A percentile compares a stretch with the other conserved stretches of the same genome.
These are phyloP conservation scores for Russula vinacea DNA, from an alignment of 768 basidiomycete species.

Conservation along the genomic window DNA sequence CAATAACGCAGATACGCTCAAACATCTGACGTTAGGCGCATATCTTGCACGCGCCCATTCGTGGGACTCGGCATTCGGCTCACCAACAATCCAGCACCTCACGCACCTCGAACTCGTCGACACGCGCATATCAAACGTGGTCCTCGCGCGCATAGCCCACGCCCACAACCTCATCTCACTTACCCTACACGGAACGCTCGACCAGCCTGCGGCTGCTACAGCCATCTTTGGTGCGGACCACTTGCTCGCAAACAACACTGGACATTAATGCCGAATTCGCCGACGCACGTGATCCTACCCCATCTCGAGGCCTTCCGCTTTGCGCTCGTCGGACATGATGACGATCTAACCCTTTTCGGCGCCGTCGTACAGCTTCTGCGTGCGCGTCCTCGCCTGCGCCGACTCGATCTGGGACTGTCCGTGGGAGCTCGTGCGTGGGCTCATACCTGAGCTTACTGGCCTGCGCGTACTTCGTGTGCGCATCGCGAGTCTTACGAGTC, in stretches of 20 bases:
- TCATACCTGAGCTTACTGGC: constrained; percentile 50
- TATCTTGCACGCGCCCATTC: constrained; percentile 61
- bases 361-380: constrained; percentile 55
- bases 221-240: constrained; percentile 63
- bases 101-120: constrained; percentile 70
- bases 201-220: constrained; percentile 53
- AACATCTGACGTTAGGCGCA: constrained; percentile 66
- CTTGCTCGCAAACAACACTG: constrained; percentile 45
- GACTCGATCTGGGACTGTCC: constrained; percentile 66
- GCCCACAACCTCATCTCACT: constrained; percentile 59
- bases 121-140: constrained; percentile 61
- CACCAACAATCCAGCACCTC: constrained; percentile 59
- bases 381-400: constrained; percentile 46
- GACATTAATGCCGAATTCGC: background rate
- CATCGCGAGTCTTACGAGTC: constrained; percentile 48
- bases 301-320: constrained; percentile 62
- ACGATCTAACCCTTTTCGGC: constrained; percentile 50
- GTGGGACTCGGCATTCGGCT: constrained; percentile 65
- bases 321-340: constrained; percentile 60
- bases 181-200: constrained; percentile 64
- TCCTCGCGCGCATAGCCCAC: constrained; percentile 60
- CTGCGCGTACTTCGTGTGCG: constrained; percentile 57
- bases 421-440: constrained; percentile 53
- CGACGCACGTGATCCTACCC: constrained; percentile 56
- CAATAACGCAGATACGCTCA: constrained; percentile 53